These are phyloP conservation scores for Amphibolis antarctica DNA, from an alignment of 106 monocot species.

Conservation along the genomic window DNA sequence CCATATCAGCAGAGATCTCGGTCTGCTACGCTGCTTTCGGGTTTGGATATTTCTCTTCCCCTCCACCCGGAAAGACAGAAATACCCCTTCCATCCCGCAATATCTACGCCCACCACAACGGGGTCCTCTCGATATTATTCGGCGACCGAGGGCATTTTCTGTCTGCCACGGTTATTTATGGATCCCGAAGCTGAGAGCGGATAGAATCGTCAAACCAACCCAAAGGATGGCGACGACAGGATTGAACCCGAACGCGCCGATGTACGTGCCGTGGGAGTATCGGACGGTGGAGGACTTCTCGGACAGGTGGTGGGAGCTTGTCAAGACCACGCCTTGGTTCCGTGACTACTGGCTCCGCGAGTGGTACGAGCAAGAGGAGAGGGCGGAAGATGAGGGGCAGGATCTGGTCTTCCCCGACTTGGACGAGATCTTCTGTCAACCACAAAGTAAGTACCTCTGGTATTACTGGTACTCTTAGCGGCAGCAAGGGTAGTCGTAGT, in stretches of 20 bases:
- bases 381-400: slow-evolving; percentile 7
- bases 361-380: background rate
- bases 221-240: background rate
- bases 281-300: slow-evolving; percentile 30
- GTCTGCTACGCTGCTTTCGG: background rate
- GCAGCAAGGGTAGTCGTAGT: no score
- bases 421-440: background rate
- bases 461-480: no score
- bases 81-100: no score
- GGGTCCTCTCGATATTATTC: no score
- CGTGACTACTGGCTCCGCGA: slow-evolving; percentile 25
- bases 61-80: no score
- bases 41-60: background rate
- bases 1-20: no score
- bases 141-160: no score
- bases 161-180: no score
- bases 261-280: slow-evolving; percentile 17
- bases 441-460: background rate
- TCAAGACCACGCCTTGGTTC: slow-evolving; percentile 15
- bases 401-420: background rate
- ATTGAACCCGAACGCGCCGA: slow-evolving; percentile 20
- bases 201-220: background rate
- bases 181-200: background rate
- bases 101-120: no score
- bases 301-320: slow-evolving; percentile 25